These are phyloP conservation scores for Aureobasidium leucospermi DNA, from an alignment of 2,329 filamentous ascomycete species.

Conservation along the genomic window DNA sequence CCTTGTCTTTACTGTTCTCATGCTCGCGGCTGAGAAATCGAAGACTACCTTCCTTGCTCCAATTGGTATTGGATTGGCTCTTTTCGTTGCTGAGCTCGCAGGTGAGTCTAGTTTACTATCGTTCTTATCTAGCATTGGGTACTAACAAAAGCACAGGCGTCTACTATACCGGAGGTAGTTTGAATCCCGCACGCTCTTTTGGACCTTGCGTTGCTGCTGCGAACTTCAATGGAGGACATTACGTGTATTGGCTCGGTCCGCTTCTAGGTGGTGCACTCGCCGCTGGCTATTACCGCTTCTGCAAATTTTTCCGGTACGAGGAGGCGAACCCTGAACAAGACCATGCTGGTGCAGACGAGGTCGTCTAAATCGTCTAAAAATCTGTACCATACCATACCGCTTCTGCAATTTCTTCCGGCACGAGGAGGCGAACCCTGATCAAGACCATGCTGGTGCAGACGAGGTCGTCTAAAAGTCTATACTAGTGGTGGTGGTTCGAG, in stretches of 20 bases:
- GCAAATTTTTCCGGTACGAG: conserved; percentile 25
- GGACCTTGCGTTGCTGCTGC: conserved; percentile 25
- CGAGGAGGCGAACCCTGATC: conserved; percentile 25
- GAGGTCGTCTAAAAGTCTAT: background rate
- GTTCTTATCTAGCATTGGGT: background rate
- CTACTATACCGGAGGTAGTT: conserved; percentile 27
- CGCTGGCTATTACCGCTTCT: conserved; percentile 22
- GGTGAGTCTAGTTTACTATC: conserved; percentile 1
- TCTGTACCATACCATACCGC: conserved; percentile 11
- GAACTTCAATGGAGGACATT: conserved; percentile 25
- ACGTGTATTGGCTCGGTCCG: conserved; percentile 26
- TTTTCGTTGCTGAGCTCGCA: conserved; percentile 22
- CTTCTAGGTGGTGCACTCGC: conserved; percentile 20
- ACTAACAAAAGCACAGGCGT: conserved; percentile 17
- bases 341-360: conserved; percentile 13
- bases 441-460: conserved; percentile 18
- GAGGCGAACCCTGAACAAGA: conserved; percentile 26
- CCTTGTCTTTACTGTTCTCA: conserved; percentile 28
- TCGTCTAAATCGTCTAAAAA: background rate
- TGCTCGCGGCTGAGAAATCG: conserved; percentile 30
- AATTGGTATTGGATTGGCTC: conserved; percentile 21
- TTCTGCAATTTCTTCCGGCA: conserved; percentile 25
- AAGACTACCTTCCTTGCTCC: conserved; percentile 26
- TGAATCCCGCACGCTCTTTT: conserved; percentile 29
- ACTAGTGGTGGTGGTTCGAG: background rate